Conservation (phyloP, 345 rosid species). For the Cardamine resedifolia region DNA sequence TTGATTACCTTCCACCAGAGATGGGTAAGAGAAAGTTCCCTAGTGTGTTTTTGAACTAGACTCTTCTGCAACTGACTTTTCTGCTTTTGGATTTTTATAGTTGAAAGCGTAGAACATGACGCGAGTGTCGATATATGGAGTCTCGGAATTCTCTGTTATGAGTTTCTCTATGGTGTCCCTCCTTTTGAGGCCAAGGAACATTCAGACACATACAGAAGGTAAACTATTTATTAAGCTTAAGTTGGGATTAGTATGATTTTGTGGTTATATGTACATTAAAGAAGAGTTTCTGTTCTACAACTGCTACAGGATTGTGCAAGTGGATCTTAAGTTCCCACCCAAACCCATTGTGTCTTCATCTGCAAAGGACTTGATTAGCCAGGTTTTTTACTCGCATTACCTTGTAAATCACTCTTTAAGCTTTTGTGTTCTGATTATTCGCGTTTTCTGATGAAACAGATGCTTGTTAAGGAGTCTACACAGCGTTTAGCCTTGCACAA, state of each 20-base stretch:
- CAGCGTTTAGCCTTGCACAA: conserved; percentile 73
- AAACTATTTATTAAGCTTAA: background rate
- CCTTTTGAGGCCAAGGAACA: conserved; percentile 95
- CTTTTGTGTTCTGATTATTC: background rate
- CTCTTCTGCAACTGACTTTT: background rate
- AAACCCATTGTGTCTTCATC: conserved; percentile 81
- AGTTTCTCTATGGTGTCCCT: conserved; percentile 86
- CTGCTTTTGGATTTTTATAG: conserved; percentile 37
- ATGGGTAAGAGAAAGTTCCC: conserved; percentile 56
- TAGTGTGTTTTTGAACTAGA: background rate
- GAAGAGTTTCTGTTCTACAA: background rate
- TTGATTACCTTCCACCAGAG: conserved; percentile 98
- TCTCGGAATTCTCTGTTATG: conserved; percentile 90
- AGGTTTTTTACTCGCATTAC: conserved; percentile 44
- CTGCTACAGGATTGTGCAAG: conserved; percentile 80
- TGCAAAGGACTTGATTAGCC: conserved; percentile 88
- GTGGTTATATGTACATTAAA: background rate
- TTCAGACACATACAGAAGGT: conserved; percentile 93
- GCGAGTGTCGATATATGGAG: conserved; percentile 98
- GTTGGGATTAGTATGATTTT: background rate
- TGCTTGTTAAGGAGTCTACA: conserved; percentile 79
- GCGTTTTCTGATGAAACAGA: conserved; percentile 39
- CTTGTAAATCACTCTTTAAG: background rate
- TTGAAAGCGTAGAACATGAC: conserved; percentile 94
- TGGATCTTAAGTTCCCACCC: conserved; percentile 87